Evolutionary conservation across 2,329 filamentous ascomycete genomes (phyloP).

Genomic region (Davidsoniella australis): DNA sequence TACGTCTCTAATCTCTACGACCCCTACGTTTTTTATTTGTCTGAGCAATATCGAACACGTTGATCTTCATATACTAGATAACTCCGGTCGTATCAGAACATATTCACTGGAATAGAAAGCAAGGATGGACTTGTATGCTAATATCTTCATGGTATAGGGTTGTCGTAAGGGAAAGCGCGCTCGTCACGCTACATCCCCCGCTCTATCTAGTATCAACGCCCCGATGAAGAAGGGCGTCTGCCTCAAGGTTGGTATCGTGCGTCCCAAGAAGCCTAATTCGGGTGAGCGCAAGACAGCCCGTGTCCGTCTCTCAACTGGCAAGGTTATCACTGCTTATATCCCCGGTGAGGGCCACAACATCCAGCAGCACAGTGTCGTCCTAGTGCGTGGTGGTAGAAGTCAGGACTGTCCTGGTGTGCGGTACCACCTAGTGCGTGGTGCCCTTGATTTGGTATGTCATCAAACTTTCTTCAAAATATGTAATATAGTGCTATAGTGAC

Average conservation of each 20-base stretch:
- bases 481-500: background rate
- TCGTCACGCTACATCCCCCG: conserved; percentile 76
- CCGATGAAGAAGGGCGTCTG: conserved; percentile 92
- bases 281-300: conserved; percentile 91
- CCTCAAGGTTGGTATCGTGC: conserved; percentile 79
- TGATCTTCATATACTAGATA: conserved; percentile 9
- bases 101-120: too few relatives aligned
- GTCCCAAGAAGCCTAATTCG: conserved; percentile 98
- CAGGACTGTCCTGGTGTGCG: conserved; percentile 98
- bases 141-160: conserved; percentile 28
- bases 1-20: conserved; percentile 17
- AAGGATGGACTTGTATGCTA: too few relatives aligned
- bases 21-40: background rate
- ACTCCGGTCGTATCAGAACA: too few relatives aligned
- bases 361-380: conserved; percentile 93
- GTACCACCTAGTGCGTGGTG: conserved; percentile 83
- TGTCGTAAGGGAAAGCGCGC: conserved; percentile 65
- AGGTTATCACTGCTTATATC: conserved; percentile 82
- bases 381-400: conserved; percentile 79
- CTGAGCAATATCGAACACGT: background rate
- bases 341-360: conserved; percentile 97
- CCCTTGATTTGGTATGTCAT: conserved; percentile 70
- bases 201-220: conserved; percentile 48
- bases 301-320: conserved; percentile 73
- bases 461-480: background rate